Evolutionary conservation across 1,139 yeast species (phyloP), one percentile per base, ranked within the genome.

Genomic region (Tardiomyces blankii): DNA sequence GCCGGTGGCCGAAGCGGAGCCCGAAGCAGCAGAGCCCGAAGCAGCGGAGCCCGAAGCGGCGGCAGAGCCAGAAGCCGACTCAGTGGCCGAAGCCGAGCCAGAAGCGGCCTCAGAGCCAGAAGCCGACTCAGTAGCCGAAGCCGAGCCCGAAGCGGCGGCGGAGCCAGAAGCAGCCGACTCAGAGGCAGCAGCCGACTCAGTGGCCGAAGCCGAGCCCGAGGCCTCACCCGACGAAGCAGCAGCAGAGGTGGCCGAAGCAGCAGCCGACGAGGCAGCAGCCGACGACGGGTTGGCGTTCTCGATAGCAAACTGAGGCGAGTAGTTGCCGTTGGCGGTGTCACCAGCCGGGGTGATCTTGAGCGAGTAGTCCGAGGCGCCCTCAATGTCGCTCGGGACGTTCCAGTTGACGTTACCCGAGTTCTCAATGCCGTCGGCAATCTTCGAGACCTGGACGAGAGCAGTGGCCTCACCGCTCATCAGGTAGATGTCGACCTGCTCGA

Each of bases 31-130:
- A 4, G 25, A 21, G 4, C 25, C 16, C 25, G 42, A 47, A 18
- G 50, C 41, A 42, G 42, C 39, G 35, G 48, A 39, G 19, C 43
- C 33, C 4, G 25, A 21, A 21, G 25, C 25, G 25, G 7, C 25
- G 7, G 7, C 7, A 7, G 25, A 21, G 25, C 25, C 25, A 21
- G 25, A 21, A 7, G 25, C 25, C 25, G 25, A 21, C 7, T 21
- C n/a, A 39, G 46, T 16, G 16, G 50, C 35, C 30, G 47, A 21
- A 42, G 46, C 18, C 14, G 47, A 9, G 30, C 35, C 40, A 16
- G 52, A 38, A 40, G 49, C 45, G 21, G 45, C 39, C 43, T 42
- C 42, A 33, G 47, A 16, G 42, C 42, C 40, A 32, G 53, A 27
- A 7, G 25, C 25, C 25, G 25, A 21, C 7, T 21, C n/a, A 39